Percentiles rank a stretch among this genome's conserved stretches.
phyloP scores from a whole-genome alignment of 768 basidiomycete species.

The Pleurotus ostreatus region DNA sequence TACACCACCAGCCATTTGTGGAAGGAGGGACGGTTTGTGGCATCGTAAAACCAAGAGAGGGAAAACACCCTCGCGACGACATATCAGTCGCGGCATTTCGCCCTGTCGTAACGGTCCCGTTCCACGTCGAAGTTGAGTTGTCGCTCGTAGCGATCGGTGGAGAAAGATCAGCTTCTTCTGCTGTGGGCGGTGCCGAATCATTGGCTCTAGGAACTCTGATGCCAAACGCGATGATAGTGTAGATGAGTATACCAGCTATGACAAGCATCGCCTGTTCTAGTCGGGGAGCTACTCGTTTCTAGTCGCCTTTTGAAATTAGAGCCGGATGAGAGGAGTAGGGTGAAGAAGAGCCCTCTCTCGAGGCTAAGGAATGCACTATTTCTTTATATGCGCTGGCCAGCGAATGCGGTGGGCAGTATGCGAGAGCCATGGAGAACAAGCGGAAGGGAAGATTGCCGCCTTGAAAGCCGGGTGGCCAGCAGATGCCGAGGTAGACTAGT shows the following conservation, averaged over 20 bases:
- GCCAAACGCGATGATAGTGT: slow-evolving; percentile 3
- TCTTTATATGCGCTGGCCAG: too few relatives aligned
- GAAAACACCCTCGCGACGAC: slow-evolving; percentile 31
- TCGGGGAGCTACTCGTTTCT: too few relatives aligned
- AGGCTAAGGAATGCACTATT: too few relatives aligned
- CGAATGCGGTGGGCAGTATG: too few relatives aligned
- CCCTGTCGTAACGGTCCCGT: background rate
- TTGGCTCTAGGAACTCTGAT: background rate
- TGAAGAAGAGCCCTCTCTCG: too few relatives aligned
- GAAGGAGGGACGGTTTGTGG: slow-evolving; percentile 44
- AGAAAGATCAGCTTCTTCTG: background rate
- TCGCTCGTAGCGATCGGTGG: background rate
- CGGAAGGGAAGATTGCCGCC: too few relatives aligned
- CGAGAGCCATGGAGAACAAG: too few relatives aligned
- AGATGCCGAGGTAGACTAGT: too few relatives aligned
- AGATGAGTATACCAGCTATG: slow-evolving; percentile 5
- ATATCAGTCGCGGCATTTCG: slow-evolving; percentile 1
- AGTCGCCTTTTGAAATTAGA: too few relatives aligned
- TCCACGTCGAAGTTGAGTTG: background rate
- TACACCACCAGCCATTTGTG: slow-evolving; percentile 61
- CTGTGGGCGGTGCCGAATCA: background rate
- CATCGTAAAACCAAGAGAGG: slow-evolving; percentile 47
- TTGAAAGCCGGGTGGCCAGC: too few relatives aligned
- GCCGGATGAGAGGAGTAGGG: too few relatives aligned
- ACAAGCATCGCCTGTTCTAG: slow-evolving; percentile 1